Evolutionary conservation across 805 yeast genomes (phyloP), one percentile per base, ranked within the genome.

Genomic region (Zygosaccharomyces bailii): DNA sequence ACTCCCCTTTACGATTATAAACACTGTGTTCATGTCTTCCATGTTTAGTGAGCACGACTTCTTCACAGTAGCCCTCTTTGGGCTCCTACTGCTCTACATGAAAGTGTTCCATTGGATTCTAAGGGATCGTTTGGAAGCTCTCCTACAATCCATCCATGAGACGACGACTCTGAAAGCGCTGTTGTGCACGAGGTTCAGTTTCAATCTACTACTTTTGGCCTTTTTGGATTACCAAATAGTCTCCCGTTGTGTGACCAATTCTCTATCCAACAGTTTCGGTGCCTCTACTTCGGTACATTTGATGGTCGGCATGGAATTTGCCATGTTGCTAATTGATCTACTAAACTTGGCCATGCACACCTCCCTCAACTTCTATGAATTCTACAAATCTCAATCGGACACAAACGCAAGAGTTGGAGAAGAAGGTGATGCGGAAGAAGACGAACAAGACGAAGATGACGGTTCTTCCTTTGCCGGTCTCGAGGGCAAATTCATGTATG

Each of bases 61-160:
- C 16, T 59, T 76, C 31, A 65, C 78, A n/a, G 74, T 71, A 43
- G 53, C 62, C 49, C 53, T 63, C 6, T 63, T 71, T 46, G 67
- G 72, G 2, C 48, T 66, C 4, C 55, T 69, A 10, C 55, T 80
- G 50, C 57, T 80, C 56, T 71, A 74, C 61, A 63, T 79, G 58
- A 84, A 82, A 57, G 80, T 84, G 1, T 80, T 84, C 68, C 96
- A 89, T 59, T 83, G 95, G 80, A 74, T 93, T 1, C 63, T 84
- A 34, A 58, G 53, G 30, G 73, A 70, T 68, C 51, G 81, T 35
- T 59, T 75, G 44, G 81, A 76, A 34, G 63, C 66, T 42, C 50
- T 76, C 3, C 71, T 73, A 55, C 83, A 78, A 56, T 65, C 67
- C 66, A 20, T 67, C 60, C 43, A 60, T 57, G 49, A 66, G 61